Percentiles rank a stretch among this genome's conserved stretches.
Conservation (phyloP, 2,329 filamentous ascomycete genomes). For the Botrytis fabae region DNA sequence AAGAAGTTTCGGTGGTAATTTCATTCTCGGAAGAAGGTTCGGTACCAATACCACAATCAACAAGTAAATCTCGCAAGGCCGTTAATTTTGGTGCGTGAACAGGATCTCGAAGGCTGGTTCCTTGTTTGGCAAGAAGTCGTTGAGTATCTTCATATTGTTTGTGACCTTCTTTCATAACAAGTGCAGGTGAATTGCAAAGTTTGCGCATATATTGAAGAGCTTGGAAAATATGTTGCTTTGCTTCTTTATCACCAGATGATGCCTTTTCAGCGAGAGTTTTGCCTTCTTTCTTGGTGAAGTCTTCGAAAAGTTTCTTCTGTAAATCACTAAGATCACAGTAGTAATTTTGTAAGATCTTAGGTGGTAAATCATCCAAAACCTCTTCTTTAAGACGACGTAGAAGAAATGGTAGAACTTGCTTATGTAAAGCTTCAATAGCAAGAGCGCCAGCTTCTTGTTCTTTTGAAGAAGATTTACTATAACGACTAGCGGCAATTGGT, state of each 20-base stretch:
- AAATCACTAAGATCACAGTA: conserved; percentile 97
- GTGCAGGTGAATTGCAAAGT: conserved; percentile 93
- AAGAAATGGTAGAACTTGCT: conserved; percentile 95
- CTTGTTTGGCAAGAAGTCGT: conserved; percentile 72
- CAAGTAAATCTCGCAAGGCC: conserved; percentile 85
- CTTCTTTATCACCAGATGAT: conserved; percentile 81
- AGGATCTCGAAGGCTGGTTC: conserved; percentile 80
- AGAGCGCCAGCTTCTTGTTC: conserved; percentile 96
- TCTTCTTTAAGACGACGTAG: conserved; percentile 96
- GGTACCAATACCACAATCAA: conserved; percentile 96
- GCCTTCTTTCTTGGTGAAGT: conserved; percentile 91
- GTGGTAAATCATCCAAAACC: conserved; percentile 90
- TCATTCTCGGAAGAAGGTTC: conserved; percentile 54
- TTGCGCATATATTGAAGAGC: conserved; percentile 99
- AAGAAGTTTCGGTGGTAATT: conserved; percentile 63
- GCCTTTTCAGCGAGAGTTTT: conserved; percentile 85
- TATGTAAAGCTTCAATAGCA: conserved; percentile 96
- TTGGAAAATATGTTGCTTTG: conserved; percentile 99
- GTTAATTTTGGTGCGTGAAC: conserved; percentile 89
- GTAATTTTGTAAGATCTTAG: conserved; percentile 99
- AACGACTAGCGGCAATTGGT: conserved; percentile 86
- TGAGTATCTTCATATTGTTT: conserved; percentile 88
- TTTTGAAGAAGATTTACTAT: conserved; percentile 95
- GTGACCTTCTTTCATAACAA: conserved; percentile 94
- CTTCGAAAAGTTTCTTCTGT: conserved; percentile 92